These are phyloP conservation scores for Chrysanthemum seticuspe DNA, from an alignment of 129 eudicot species.

Conservation along the genomic window DNA sequence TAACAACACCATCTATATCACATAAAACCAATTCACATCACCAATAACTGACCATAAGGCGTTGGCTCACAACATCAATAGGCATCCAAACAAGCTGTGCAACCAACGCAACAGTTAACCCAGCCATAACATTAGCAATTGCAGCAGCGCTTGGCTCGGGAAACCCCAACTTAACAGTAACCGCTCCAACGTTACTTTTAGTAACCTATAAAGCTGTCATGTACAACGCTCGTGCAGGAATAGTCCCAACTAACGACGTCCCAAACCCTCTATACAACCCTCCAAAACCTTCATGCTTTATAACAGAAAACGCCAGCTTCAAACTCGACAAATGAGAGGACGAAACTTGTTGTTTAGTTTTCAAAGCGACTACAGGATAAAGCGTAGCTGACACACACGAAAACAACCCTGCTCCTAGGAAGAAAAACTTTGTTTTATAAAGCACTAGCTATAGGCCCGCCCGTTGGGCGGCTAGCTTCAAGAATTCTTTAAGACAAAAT, in stretches of 20 bases:
- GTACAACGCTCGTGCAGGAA: conserved; percentile 86
- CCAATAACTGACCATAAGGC: conserved; percentile 97
- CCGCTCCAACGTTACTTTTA: conserved; percentile 60
- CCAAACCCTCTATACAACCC: conserved; percentile 92
- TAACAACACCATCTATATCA: no score
- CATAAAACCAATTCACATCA: no score
- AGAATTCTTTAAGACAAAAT: no score
- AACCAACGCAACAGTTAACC: conserved; percentile 76
- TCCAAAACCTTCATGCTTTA: conserved; percentile 57
- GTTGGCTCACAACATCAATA: conserved; percentile 81
- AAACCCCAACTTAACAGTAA: conserved; percentile 51
- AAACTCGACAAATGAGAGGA: conserved; percentile 44
- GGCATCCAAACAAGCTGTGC: conserved; percentile 94
- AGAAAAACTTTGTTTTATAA: conserved; percentile 78
- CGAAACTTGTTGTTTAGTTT: conserved; percentile 79
- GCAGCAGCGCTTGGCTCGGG: conserved; percentile 66
- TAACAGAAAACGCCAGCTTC: conserved; percentile 31
- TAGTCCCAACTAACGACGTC: conserved; percentile 78
- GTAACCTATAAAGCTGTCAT: conserved; percentile 90
- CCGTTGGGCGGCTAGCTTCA: no score
- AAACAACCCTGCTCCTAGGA: conserved; percentile 86
- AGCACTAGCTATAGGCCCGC: conserved; percentile 29
- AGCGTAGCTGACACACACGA: conserved; percentile 78
- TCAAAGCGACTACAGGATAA: conserved; percentile 79
- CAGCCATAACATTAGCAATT: conserved; percentile 80